Evolutionary conservation across 192 early-diverging fungal genomes (phyloP), one percentile per base, ranked within the genome.

Genomic region (Gigaspora rosea): DNA sequence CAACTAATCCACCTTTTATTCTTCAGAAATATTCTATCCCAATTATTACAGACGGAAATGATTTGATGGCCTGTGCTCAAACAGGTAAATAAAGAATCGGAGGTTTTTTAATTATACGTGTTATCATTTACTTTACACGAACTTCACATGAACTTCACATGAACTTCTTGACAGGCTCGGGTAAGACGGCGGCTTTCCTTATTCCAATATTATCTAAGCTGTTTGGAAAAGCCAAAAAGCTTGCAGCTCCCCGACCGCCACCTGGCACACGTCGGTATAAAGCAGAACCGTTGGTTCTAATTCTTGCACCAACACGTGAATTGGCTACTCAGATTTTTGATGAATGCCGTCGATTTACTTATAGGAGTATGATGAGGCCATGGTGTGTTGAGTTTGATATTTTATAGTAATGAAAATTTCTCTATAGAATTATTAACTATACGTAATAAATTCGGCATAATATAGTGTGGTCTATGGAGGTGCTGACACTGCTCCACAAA

Each of bases 401-500:
- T 72, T 79, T 75, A 18, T 62, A 18, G 36, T 11, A 47, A 66
- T 64, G 0, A 33, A n/a, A 6, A n/a, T 47, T 66, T 16, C 15
- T 18, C 8, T 18, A 66, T 10, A 66, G 18, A 33, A 62, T 62
- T 32, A 32, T 7, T 12, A 32, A 22, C 7, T 15, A 15, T 61
- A 61, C 4, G 18, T n/a, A 62, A 73, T 69, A 67, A 77, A 76
- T 33, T 74, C 73, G 16, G 8, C 79, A 18, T 68, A 77, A 63
- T 79, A 79, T 88, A 83, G 91, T 75, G 95, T 94, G 56, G 91
- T 96, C 7, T 99, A 99, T 80, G 97, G 97, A 75, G 97, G 97
- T 78, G 92, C 93, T 18, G 93, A 95, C 57, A 85, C 91, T 73
- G 76, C 83, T 48, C 84, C 90, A 68, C 96, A 98, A 83, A 85